Conservation (phyloP, 306 rosid species). For the Quercus mongolica region DNA sequence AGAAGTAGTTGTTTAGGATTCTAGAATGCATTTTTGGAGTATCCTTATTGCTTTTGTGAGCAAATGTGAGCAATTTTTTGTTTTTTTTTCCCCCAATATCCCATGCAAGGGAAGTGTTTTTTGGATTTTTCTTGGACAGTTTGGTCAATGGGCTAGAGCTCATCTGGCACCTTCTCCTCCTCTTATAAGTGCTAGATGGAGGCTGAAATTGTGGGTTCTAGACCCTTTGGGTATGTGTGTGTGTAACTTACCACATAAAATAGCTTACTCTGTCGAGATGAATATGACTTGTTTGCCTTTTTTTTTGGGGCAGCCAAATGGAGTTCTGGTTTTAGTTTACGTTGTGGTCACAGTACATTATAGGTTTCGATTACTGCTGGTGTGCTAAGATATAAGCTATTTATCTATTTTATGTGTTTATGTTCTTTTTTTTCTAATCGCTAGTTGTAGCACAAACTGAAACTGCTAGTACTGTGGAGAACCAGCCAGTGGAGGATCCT, state of each 20-base stretch:
- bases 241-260: too few species aligned
- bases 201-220: too few species aligned
- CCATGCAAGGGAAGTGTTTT: neutral
- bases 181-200: too few species aligned
- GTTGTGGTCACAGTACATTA: neutral
- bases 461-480: conserved; percentile 59
- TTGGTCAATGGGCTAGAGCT: too few species aligned
- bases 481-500: conserved; percentile 78
- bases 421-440: conserved; percentile 20
- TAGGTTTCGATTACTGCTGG: conserved; percentile 10
- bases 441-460: conserved; percentile 72
- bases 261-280: neutral
- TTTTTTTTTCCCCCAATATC: neutral
- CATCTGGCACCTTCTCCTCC: too few species aligned
- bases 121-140: neutral
- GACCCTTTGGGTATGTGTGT: too few species aligned
- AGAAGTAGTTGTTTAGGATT: neutral
- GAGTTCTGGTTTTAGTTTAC: conserved; percentile 6
- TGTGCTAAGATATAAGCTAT: conserved; percentile 11
- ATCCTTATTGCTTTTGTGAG: neutral
- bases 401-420: neutral
- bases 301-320: neutral
- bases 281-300: neutral
- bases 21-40: neutral
- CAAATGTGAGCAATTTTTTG: neutral